Conservation (phyloP, 305 asterid genomes). For the Fraxinus sp. region DNA sequence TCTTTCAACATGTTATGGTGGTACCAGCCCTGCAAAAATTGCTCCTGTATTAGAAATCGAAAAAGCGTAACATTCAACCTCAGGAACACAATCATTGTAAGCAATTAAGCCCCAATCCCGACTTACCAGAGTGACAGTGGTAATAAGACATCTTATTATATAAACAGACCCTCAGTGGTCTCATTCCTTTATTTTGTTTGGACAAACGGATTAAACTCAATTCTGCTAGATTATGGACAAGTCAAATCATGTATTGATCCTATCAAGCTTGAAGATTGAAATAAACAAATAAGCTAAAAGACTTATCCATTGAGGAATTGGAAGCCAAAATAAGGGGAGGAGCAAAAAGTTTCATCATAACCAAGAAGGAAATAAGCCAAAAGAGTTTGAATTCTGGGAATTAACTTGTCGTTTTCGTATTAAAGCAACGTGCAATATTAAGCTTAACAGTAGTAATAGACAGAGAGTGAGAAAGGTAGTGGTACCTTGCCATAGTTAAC, state of each 20-base stretch:
- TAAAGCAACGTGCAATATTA: background rate
- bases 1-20: constrained; percentile 29
- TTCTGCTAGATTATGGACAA: too few relatives aligned
- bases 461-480: background rate
- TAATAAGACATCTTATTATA: background rate
- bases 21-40: constrained; percentile 34
- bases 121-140: background rate
- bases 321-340: too few relatives aligned
- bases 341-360: too few relatives aligned
- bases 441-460: background rate
- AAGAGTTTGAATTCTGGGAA: background rate
- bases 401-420: background rate
- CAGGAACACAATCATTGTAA: background rate
- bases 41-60: background rate
- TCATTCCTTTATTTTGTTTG: background rate
- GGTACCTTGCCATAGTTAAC: constrained; percentile 41
- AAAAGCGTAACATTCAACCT: background rate
- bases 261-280: background rate
- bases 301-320: too few relatives aligned
- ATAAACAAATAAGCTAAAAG: background rate
- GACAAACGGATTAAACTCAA: background rate
- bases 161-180: background rate
- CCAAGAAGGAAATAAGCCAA: background rate
- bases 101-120: background rate
- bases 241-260: too few relatives aligned